A percentile compares a stretch with the other conserved stretches of the same genome.
These are phyloP conservation scores for Epichloe sp. DNA, from an alignment of 2,329 filamentous ascomycete species.

Conservation along the genomic window DNA sequence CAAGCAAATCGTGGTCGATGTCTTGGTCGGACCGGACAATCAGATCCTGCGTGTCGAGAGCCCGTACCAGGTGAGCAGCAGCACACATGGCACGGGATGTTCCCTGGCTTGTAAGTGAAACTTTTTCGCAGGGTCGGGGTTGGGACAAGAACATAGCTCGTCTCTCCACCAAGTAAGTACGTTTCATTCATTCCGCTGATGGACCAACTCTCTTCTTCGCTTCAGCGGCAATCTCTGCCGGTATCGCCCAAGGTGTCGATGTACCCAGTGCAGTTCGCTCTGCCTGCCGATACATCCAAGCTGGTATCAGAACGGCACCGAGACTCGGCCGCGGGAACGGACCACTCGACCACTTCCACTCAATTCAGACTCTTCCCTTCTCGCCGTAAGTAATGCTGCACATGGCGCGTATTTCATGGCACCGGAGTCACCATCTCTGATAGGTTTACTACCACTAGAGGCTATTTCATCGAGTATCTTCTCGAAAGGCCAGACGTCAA, in stretches of 20 bases:
- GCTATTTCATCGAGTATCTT: constrained; percentile 72
- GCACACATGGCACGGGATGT: constrained; percentile 92
- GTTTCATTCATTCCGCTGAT: neutral
- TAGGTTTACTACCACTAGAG: constrained; percentile 30
- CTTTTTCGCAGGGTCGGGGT: neutral
- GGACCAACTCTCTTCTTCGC: neutral
- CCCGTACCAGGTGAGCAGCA: constrained; percentile 56
- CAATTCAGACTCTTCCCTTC: constrained; percentile 54
- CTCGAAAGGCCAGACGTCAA: constrained; percentile 64
- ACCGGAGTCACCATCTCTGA: neutral
- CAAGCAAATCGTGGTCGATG: constrained; percentile 57
- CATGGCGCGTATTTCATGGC: neutral
- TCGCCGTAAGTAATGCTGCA: constrained; percentile 34
- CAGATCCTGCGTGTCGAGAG: constrained; percentile 53
- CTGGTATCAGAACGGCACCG: constrained; percentile 52
- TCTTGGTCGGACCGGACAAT: constrained; percentile 51
- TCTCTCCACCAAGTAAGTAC: neutral
- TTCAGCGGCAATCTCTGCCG: constrained; percentile 60
- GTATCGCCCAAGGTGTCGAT: constrained; percentile 46
- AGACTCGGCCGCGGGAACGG: constrained; percentile 54
- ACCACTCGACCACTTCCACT: constrained; percentile 70
- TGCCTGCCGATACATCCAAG: constrained; percentile 61
- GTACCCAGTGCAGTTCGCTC: constrained; percentile 48
- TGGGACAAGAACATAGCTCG: neutral
- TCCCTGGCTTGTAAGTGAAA: constrained; percentile 64